A percentile compares a stretch with the other conserved stretches of the same genome.
Evolutionary conservation across 1,139 yeast species (phyloP).

Genomic region (Taiozyma sp.): DNA sequence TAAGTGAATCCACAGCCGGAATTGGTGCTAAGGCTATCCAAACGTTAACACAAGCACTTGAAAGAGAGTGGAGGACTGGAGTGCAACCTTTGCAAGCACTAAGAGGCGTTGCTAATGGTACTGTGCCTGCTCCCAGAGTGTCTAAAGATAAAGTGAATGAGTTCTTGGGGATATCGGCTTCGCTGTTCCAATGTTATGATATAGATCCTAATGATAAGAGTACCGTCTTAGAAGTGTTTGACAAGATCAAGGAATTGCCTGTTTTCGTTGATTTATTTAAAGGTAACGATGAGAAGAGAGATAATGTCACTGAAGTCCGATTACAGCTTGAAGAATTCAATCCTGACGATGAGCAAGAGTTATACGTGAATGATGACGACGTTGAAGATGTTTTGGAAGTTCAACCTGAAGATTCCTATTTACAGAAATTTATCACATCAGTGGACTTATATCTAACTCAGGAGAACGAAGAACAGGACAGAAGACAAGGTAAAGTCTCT

Average conservation of each 20-base stretch:
- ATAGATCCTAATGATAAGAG: neutral
- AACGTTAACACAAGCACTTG: slow-evolving; percentile 28
- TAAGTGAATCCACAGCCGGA: slow-evolving; percentile 63
- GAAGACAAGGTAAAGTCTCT: slow-evolving; percentile 28
- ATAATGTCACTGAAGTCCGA: slow-evolving; percentile 42
- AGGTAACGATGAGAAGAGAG: slow-evolving; percentile 23
- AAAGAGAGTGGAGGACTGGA: slow-evolving; percentile 14
- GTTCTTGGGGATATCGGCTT: neutral
- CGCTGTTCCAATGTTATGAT: slow-evolving; percentile 1
- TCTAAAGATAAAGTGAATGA: neutral
- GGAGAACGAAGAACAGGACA: slow-evolving; percentile 15
- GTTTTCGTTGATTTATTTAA: slow-evolving; percentile 33
- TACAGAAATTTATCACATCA: slow-evolving; percentile 54
- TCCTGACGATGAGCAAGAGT: slow-evolving; percentile 29
- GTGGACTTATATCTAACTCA: slow-evolving; percentile 49
- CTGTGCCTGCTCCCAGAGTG: slow-evolving; percentile 4
- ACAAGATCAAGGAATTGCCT: slow-evolving; percentile 27
- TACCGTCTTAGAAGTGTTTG: slow-evolving; percentile 9
- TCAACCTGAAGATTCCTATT: slow-evolving; percentile 20
- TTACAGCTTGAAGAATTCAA: slow-evolving; percentile 37
- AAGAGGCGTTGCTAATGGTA: slow-evolving; percentile 13
- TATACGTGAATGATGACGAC: neutral
- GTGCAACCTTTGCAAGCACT: slow-evolving; percentile 21
- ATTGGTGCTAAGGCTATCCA: slow-evolving; percentile 59
- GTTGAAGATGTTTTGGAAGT: neutral